Conservation (phyloP, 2,329 filamentous ascomycete genomes). For the Aspergillus pseudoglaucus region DNA sequence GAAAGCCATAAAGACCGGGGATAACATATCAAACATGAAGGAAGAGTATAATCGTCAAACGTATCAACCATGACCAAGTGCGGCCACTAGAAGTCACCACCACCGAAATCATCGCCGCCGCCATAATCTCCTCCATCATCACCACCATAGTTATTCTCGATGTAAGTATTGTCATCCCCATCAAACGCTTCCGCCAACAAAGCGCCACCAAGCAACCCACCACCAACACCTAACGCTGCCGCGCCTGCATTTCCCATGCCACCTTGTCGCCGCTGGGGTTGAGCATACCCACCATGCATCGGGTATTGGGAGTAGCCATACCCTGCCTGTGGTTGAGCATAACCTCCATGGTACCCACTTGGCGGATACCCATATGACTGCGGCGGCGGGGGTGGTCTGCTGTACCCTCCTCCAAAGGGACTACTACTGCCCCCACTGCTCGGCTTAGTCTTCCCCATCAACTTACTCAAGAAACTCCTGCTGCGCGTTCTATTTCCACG, state of each 20-base stretch:
- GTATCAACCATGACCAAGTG: too few relatives aligned
- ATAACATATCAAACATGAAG: too few relatives aligned
- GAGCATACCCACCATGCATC: slow-evolving; percentile 31
- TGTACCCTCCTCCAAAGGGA: slow-evolving; percentile 4
- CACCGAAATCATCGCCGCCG: slow-evolving; percentile 26
- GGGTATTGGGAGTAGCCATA: slow-evolving; percentile 35
- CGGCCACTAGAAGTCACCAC: slow-evolving; percentile 15
- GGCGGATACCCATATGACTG: slow-evolving; percentile 20
- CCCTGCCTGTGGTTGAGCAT: slow-evolving; percentile 20
- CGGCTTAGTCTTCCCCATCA: slow-evolving; percentile 42
- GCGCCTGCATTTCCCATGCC: slow-evolving; percentile 65
- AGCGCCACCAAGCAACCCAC: slow-evolving; percentile 71
- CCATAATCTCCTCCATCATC: slow-evolving; percentile 21
- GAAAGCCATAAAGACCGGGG: too few relatives aligned
- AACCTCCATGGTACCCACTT: slow-evolving; percentile 25
- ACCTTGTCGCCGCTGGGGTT: slow-evolving; percentile 39
- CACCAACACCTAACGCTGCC: slow-evolving; percentile 70
- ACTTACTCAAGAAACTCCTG: slow-evolving; percentile 46
- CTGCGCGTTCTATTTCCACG: slow-evolving; percentile 20
- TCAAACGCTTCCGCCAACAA: slow-evolving; percentile 63
- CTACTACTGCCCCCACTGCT: slow-evolving; percentile 7
- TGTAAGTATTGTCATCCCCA: slow-evolving; percentile 54
- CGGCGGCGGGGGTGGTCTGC: slow-evolving; percentile 11
- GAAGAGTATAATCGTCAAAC: too few relatives aligned
- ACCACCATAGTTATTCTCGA: slow-evolving; percentile 30